Conservation (phyloP, 2,329 filamentous ascomycete species). For the Sporothrix inflata region DNA sequence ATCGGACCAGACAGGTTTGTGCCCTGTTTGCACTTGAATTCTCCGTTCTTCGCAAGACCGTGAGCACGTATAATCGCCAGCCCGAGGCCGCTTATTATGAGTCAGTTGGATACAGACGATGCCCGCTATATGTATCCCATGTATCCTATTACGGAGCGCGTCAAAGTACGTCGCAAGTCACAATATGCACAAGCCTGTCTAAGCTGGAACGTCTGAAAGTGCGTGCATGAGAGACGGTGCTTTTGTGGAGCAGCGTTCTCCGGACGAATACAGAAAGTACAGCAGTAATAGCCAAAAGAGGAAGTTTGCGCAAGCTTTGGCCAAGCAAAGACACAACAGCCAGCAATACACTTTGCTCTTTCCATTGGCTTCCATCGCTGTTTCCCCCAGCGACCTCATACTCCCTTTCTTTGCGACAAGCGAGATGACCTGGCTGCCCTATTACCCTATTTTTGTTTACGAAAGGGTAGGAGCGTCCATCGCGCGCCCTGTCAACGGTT, state of each 20-base stretch:
- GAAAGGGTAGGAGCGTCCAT: neutral
- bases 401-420: neutral
- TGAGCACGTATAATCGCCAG: neutral
- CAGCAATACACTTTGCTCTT: neutral
- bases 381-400: neutral
- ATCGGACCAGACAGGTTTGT: neutral
- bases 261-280: neutral
- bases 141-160: neutral
- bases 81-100: neutral
- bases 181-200: neutral
- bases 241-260: neutral
- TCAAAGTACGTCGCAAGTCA: neutral
- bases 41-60: neutral
- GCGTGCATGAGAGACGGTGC: conserved; percentile 20
- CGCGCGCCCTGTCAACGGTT: neutral
- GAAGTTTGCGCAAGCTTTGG: conserved; percentile 23
- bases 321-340: neutral
- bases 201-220: conserved; percentile 18
- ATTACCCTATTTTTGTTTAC: conserved; percentile 1
- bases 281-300: conserved; percentile 20
- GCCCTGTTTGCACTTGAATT: neutral
- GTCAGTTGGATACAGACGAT: neutral
- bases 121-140: neutral
- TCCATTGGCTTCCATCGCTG: conserved; percentile 19
- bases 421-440: conserved; percentile 1